phyloP scores from a whole-genome alignment of 2,329 filamentous ascomycete genomes.

The Ascochyta pisi region DNA sequence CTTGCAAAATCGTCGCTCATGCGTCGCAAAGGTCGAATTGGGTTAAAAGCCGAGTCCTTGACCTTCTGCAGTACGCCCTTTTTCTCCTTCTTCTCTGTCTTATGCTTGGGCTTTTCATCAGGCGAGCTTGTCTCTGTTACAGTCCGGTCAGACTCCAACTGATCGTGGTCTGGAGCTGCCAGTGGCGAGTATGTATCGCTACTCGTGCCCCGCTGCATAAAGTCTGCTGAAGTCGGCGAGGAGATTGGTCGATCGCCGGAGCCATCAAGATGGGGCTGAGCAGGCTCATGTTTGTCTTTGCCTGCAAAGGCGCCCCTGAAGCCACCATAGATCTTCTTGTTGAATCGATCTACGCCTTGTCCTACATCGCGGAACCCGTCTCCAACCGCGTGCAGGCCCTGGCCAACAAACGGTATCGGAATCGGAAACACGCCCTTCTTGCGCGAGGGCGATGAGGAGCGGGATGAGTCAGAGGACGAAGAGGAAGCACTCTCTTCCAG shows the following conservation, averaged over 20 bases:
- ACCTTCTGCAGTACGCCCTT: conserved; percentile 29
- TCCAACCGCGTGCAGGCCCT: conserved; percentile 51
- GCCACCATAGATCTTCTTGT: conserved; percentile 49
- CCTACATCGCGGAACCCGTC: conserved; percentile 60
- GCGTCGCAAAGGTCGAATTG: conserved; percentile 33
- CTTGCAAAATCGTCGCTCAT: conserved; percentile 50
- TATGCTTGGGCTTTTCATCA: conserved; percentile 26
- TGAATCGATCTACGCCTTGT: conserved; percentile 50
- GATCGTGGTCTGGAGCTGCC: conserved; percentile 32
- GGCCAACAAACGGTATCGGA: conserved; percentile 53
- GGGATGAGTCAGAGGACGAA: conserved; percentile 44
- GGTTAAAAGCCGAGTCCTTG: conserved; percentile 31
- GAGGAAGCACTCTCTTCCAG: conserved; percentile 44
- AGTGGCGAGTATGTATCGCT: conserved; percentile 44
- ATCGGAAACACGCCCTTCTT: conserved; percentile 48
- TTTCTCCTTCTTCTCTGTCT: conserved; percentile 28
- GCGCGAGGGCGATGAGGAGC: conserved; percentile 42
- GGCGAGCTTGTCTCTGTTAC: conserved; percentile 34
- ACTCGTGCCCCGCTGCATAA: conserved; percentile 34
- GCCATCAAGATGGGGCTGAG: conserved; percentile 28
- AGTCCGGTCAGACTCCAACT: conserved; percentile 26
- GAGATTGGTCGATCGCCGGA: conserved; percentile 26
- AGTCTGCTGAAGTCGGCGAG: conserved; percentile 41
- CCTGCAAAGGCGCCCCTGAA: conserved; percentile 44
- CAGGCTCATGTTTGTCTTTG: conserved; percentile 20